These are phyloP conservation scores for Insectozyma bohioensis DNA, from an alignment of 1,139 yeast genomes.

Conservation along the genomic window DNA sequence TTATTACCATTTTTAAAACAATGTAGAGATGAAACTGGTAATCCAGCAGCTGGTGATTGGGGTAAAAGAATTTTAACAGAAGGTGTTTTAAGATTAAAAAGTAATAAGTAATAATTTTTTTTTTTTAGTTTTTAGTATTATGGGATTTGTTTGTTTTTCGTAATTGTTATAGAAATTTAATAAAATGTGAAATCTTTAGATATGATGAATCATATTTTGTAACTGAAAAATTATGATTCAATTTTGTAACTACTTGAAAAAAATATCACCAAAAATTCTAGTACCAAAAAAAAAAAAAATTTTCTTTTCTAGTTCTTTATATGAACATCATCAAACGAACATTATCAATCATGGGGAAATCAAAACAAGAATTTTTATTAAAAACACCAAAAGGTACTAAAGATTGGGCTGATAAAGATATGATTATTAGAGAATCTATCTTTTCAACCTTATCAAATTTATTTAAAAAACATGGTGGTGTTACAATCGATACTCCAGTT, in stretches of 20 bases:
- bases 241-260: too few species aligned
- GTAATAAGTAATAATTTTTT: too few species aligned
- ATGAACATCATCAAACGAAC: conserved; percentile 8
- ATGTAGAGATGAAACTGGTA: conserved; percentile 94
- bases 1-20: conserved; percentile 89
- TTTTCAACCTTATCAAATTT: conserved; percentile 68
- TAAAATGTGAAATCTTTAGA: conserved; percentile 7
- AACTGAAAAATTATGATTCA: too few species aligned
- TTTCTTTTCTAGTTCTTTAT: conserved; percentile 5
- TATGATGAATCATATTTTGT: too few species aligned
- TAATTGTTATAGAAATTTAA: conserved; percentile 3
- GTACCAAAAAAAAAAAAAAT: conserved; percentile 3
- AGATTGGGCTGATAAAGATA: conserved; percentile 98
- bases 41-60: conserved; percentile 88
- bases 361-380: conserved; percentile 55
- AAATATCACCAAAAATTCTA: too few species aligned
- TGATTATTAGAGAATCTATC: conserved; percentile 89
- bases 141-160: not conserved
- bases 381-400: conserved; percentile 97
- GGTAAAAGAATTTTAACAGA: conserved; percentile 74
- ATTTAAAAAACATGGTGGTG: conserved; percentile 96
- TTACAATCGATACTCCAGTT: conserved; percentile 96
- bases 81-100: conserved; percentile 31
- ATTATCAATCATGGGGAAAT: conserved; percentile 20
- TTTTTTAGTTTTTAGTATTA: not conserved